Percentiles rank a stretch among this genome's conserved stretches.
These are phyloP conservation scores for Viola pubescens DNA, from an alignment of 441 rosid species.

Conservation along the genomic window DNA sequence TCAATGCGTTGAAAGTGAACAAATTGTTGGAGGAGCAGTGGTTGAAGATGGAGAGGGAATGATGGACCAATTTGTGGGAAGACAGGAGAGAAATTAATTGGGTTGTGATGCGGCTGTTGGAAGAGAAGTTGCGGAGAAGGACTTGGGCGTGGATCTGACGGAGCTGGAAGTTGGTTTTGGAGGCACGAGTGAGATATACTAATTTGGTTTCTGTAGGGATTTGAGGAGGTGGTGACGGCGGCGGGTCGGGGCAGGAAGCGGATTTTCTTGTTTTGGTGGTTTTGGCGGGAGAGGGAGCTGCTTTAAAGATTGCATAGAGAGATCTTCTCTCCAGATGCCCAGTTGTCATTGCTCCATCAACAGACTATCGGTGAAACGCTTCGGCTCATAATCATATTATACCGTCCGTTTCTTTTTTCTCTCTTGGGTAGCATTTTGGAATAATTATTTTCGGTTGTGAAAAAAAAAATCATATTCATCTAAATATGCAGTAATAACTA, in stretches of 20 bases:
- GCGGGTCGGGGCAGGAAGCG: not conserved
- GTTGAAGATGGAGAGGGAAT: conserved; percentile 39
- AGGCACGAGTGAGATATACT: conserved; percentile 38
- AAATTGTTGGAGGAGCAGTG: conserved; percentile 31
- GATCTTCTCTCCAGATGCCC: not conserved
- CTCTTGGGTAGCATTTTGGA: not conserved
- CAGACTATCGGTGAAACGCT: no score
- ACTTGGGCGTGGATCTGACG: conserved; percentile 51
- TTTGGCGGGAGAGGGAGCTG: not conserved
- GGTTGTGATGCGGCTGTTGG: conserved; percentile 33
- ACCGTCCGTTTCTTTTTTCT: no score
- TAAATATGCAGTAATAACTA: no score
- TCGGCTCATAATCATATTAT: no score
- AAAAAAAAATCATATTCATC: not conserved
- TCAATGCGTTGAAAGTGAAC: conserved; percentile 46
- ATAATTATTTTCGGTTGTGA: not conserved
- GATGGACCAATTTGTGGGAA: conserved; percentile 34
- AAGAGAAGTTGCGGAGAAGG: conserved; percentile 32
- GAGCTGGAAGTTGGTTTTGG: conserved; percentile 33
- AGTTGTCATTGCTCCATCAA: not conserved
- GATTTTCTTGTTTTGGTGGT: not conserved
- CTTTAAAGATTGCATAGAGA: not conserved
- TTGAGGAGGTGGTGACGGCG: not conserved
- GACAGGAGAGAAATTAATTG: conserved; percentile 46
- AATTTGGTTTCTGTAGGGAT: conserved; percentile 26